Base-by-base conservation (phyloP, 139 green algal species). In the Chlorella sp. region DNA sequence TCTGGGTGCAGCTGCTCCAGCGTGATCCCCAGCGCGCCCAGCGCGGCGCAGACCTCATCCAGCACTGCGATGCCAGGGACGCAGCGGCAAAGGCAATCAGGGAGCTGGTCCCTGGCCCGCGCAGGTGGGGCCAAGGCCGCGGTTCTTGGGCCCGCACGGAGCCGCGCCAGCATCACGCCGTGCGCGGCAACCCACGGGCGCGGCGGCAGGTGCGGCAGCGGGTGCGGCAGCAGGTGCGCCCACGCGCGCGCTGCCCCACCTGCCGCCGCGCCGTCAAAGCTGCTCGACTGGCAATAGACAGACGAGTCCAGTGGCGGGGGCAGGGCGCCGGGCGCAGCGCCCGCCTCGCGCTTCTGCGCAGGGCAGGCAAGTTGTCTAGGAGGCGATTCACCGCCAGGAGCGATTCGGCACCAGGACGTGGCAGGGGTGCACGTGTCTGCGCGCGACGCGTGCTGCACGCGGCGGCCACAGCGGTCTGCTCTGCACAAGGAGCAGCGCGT, bases 1-100 rank as follows among this genome's bases (percentile, higher is more conserved):
- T 93, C 88, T 1, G 79, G 50, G 65, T 93, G 88, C 55, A 89
- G 80, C 79, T 91, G 87, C 36, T 83, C 55, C 35, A 93, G 85
- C 8, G 33, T 19, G 12, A 87, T 81, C 2, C 71, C 84, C 51
- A 89, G 60, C 0, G 31, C 25, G 25, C 80, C 41, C 41, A 91
- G 59, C 0, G 84, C 53, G 8, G 53, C 42, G n/a, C 85, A 73
- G 33, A 91, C 87, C n/a, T 83, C 67, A 12, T 87, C 81, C 51
- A 92, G 61, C 36, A 91, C 82, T 88, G 81, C 36, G 53, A 43
- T 43, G 59, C 15, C 12, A 45, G 59, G 59, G 9, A 6, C 31
- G 59, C 11, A 43, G 33, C 17, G 9, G 6, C 59, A 66, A 40
- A 46, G 67, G 27, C 31, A 15, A 46, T 51, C 21, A 40, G 23